Conservation (phyloP, 164 flowering plant species). For the Sextonia rubra region DNA sequence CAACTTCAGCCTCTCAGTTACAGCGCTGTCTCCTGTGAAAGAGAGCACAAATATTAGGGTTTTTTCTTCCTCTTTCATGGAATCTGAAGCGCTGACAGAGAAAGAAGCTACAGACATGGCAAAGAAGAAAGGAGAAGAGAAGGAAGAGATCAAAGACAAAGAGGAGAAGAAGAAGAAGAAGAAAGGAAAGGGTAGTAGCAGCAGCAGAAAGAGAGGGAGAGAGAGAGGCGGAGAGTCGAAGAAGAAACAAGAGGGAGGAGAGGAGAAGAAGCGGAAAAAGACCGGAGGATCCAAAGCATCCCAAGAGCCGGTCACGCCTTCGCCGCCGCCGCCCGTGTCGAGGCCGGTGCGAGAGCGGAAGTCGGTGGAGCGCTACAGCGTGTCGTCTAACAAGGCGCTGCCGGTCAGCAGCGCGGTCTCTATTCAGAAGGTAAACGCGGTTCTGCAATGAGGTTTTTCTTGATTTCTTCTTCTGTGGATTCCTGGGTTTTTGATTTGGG, state of each 20-base stretch:
- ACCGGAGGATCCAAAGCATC: too few relatives aligned
- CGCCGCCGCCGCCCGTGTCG: background rate
- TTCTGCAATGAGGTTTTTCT: background rate
- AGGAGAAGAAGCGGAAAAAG: background rate
- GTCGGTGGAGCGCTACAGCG: background rate
- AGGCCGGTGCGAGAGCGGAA: background rate
- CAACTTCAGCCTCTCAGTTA: background rate
- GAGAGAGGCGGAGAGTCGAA: background rate
- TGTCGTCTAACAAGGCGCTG: background rate
- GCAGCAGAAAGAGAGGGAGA: background rate
- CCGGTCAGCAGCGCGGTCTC: background rate
- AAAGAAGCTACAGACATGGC: background rate
- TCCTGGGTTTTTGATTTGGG: background rate
- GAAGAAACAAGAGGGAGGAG: background rate
- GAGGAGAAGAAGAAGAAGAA: background rate
- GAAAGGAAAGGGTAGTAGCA: background rate
- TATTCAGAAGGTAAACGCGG: background rate
- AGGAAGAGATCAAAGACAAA: background rate
- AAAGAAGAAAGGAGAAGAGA: background rate
- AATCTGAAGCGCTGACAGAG: background rate
- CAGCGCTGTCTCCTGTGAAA: too few relatives aligned
- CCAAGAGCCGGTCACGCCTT: background rate
- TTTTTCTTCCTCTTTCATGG: background rate
- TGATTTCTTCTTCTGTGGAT: background rate
- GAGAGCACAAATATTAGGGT: background rate